Evolutionary conservation across 495 filamentous ascomycete genomes (phyloP).

Genomic region (Penicillium verhagenii): DNA sequence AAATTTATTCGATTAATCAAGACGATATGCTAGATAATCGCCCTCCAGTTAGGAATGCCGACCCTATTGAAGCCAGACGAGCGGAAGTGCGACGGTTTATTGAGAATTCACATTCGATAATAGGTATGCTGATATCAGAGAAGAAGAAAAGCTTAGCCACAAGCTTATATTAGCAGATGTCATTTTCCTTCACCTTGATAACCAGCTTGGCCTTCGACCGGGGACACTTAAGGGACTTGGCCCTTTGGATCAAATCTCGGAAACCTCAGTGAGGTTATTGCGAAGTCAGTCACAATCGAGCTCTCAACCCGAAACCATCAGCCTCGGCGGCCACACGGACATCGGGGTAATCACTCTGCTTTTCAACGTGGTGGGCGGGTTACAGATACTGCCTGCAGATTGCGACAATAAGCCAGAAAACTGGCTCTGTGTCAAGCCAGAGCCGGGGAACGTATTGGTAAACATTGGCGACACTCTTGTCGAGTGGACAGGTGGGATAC

Average conservation of each 20-base stretch:
- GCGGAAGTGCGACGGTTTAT: background rate
- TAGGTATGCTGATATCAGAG: background rate
- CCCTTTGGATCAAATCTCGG: background rate
- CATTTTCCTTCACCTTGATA: slow-evolving; percentile 2
- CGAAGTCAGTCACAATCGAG: slow-evolving; percentile 4
- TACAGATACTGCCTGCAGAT: slow-evolving; percentile 27
- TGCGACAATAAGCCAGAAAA: slow-evolving; percentile 2
- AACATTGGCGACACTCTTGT: slow-evolving; percentile 43
- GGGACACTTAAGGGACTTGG: background rate
- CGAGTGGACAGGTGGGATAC: slow-evolving; percentile 35
- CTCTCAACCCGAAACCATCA: background rate
- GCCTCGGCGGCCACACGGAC: slow-evolving; percentile 26
- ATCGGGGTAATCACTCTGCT: slow-evolving; percentile 34
- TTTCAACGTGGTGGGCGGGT: slow-evolving; percentile 32
- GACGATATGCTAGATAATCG: slow-evolving; percentile 6
- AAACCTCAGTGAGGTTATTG: slow-evolving; percentile 4
- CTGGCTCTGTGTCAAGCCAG: slow-evolving; percentile 37
- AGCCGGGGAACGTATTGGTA: slow-evolving; percentile 33
- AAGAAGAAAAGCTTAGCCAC: background rate
- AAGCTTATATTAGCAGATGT: background rate
- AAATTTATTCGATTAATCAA: slow-evolving; percentile 8
- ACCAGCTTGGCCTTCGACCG: background rate
- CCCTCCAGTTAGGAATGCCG: background rate
- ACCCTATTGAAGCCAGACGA: slow-evolving; percentile 1
- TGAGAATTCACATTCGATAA: background rate